Base-by-base conservation (phyloP, 257 asterid species). In the Solanum okadae region DNA sequence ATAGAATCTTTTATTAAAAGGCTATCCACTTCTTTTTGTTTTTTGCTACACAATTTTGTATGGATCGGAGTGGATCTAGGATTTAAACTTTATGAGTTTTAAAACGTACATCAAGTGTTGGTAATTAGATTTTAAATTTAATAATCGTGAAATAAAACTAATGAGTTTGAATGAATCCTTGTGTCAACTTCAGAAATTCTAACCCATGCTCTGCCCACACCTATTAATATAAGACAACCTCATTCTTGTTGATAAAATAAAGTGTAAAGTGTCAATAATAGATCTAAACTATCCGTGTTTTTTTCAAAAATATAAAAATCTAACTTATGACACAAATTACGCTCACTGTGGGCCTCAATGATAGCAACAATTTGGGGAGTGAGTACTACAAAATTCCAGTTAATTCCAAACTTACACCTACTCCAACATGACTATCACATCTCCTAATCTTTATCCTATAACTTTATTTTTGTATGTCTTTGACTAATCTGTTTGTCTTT, bases 31-130 rank as follows among this genome's bases (percentile, higher is more conserved):
- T 70, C 23, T 29, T 70, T 70, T 70, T 68, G 11, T 3, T 29
- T 70, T 70, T 70, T 13, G 37, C 38, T 31, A 15, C 23, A 70
- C 38, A 12, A 15, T 67, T 67, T 65, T 67, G 8, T 10, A 63
- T 0, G 5, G 15, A 0, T 63, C 0, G 15, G 1, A n/a, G 1
- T 23, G 31, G 1, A 63, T 23, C 71, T 63, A 63, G 15, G 1
- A 61, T 61, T 61, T 22, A 23, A 61, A 61, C 11, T 61, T 61
- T 61, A 61, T 4, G 5, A 63, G 1, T n/a, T 63, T 0, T 63
- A n/a, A n/a, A 23, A 9, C 44, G 11, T 38, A 23, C 14, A 10
- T 22, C 5, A 63, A 56, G 4, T 52, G 0, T 61, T 10, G 12
- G 2, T 23, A 61, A 61, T 23, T 63, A 23, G 3, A 23, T 63